Evolutionary conservation across 176 grass and related monocot genomes (phyloP).

Genomic region (Eremochloa ophiuroides): DNA sequence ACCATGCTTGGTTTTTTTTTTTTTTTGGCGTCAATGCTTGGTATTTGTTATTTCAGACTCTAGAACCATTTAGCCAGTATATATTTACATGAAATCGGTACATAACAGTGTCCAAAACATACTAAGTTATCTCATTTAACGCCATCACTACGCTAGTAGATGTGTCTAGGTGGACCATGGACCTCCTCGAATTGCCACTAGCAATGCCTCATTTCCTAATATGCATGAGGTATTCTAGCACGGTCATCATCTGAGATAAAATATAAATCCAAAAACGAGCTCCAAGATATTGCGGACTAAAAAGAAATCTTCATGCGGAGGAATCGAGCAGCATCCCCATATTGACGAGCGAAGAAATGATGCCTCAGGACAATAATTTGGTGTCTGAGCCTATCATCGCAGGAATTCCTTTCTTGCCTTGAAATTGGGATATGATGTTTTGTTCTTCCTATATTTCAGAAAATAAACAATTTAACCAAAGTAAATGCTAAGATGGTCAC

Average conservation of each 20-base stretch:
- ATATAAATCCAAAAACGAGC: neutral
- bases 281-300: neutral
- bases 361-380: neutral
- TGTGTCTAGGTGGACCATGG: neutral
- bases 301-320: neutral
- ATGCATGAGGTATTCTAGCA: neutral
- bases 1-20: neutral
- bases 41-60: neutral
- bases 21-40: neutral
- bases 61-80: neutral
- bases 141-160: neutral
- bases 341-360: neutral
- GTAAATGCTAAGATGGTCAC: neutral
- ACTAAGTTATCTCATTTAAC: neutral
- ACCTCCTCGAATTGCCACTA: neutral
- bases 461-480: neutral
- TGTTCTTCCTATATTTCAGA: slow-evolving; percentile 36
- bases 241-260: neutral
- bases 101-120: neutral
- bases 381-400: neutral
- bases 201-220: slow-evolving; percentile 19
- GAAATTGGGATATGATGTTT: slow-evolving; percentile 22
- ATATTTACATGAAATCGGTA: slow-evolving; percentile 15
- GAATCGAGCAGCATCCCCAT: neutral
- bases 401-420: slow-evolving; percentile 3